Evolutionary conservation across 2,329 filamentous ascomycete species (phyloP), one percentile per base, ranked within the genome.

Genomic region (Venturia aucupariae): DNA sequence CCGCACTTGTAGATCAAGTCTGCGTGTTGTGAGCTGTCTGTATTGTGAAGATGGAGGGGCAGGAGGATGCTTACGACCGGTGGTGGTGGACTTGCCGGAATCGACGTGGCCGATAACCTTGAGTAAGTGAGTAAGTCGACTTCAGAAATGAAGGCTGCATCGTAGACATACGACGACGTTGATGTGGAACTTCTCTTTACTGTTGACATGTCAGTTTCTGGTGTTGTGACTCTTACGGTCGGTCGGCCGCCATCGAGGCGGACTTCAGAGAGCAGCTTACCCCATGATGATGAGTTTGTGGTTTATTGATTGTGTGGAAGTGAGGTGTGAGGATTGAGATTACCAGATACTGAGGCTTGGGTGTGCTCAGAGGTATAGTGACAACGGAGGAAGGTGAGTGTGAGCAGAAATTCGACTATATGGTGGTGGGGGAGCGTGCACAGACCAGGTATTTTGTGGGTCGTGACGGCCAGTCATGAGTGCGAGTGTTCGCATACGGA

Each of bases 1-100:
- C 94, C 94, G 86, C 94, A 97, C 90, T 99, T 93, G 92, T 97
- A 97, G 90, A 99, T 97, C 88, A 99, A 88, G 86, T 82, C 79
- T 81, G 76, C 15, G 27, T 8, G 11, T 93, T 89, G 79, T 80
- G 73, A 75, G 71, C 51, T 22, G 72, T 71, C 71, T 74, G 67
- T 71, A 69, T 67, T 68, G 60, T 61, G 69, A 67, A 66, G 67
- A 64, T 64, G 7, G 57, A 24, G 17, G 51, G 38, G 55, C 68
- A 65, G 61, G 64, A 69, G 65, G 70, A 70, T 69, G 73, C 87
- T 89, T 87, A 91, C 79, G 80, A 70, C 90, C 87, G 74, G 88
- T 90, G 81, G 92, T 97, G 81, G 92, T 97, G 74, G 92, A 96
- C 89, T 97, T 97, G 84, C 92, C 93, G 81, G 92, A 96, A 84